These are phyloP conservation scores for Staphylotrichum tortipilum DNA, from an alignment of 495 filamentous ascomycete species.

Conservation along the genomic window DNA sequence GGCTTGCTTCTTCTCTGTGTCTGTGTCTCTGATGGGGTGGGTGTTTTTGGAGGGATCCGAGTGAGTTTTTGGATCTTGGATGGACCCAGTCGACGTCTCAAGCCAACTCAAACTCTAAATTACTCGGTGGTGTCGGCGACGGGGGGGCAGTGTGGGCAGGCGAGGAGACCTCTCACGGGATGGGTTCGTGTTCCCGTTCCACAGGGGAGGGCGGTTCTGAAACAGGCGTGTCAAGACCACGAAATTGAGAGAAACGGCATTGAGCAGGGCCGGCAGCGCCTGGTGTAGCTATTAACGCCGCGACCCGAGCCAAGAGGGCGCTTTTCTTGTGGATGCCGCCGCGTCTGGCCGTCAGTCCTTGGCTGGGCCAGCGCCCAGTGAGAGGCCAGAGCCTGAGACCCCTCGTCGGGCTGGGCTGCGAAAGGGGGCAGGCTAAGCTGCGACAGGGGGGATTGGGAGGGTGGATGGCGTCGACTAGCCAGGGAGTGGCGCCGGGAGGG, in stretches of 20 bases:
- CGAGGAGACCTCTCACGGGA: neutral
- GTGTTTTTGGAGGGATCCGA: too few relatives aligned
- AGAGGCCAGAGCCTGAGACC: too few relatives aligned
- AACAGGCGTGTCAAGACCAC: constrained; percentile 6
- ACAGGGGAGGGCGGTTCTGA: neutral
- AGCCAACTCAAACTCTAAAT: too few relatives aligned
- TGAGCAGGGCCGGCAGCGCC: neutral
- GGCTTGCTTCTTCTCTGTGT: neutral
- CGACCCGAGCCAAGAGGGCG: neutral
- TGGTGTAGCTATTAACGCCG: neutral
- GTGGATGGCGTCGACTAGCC: too few relatives aligned
- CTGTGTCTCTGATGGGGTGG: neutral
- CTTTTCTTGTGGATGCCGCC: too few relatives aligned
- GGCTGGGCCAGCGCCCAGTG: too few relatives aligned
- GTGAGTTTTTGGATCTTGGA: too few relatives aligned
- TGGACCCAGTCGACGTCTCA: too few relatives aligned
- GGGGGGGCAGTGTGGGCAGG: neutral
- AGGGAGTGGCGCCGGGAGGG: too few relatives aligned
- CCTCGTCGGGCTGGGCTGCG: too few relatives aligned
- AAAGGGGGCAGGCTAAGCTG: too few relatives aligned
- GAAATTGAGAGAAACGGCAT: neutral
- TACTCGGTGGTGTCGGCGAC: neutral
- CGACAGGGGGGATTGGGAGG: too few relatives aligned
- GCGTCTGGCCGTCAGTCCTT: neutral
- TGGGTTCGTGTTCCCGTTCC: neutral